Conservation (phyloP, 495 filamentous ascomycete species). For the Hypoxylon lienhwacheense region DNA sequence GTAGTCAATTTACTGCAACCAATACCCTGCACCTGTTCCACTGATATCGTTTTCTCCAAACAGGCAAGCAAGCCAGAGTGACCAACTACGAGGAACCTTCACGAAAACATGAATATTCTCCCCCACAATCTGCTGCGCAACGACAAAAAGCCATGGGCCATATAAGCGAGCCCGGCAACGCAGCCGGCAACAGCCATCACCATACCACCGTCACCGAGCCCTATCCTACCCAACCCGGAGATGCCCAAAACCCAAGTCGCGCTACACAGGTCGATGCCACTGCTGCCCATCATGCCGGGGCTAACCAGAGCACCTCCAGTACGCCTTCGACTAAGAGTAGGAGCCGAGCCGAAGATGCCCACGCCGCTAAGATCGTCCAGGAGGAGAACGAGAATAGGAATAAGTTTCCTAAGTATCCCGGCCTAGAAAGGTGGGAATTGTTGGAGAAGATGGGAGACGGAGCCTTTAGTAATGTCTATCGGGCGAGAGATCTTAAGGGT, state of each 20-base stretch:
- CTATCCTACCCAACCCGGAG: slow-evolving; percentile 61
- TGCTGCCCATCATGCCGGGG: slow-evolving; percentile 56
- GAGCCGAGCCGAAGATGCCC: slow-evolving; percentile 60
- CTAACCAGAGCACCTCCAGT: slow-evolving; percentile 36
- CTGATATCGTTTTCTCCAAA: slow-evolving; percentile 38
- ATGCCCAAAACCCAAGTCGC: slow-evolving; percentile 57
- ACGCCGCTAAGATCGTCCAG: slow-evolving; percentile 80
- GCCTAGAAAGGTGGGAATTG: slow-evolving; percentile 85
- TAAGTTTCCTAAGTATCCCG: slow-evolving; percentile 89
- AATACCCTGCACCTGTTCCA: slow-evolving; percentile 18
- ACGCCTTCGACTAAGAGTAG: slow-evolving; percentile 39
- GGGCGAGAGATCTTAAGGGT: slow-evolving; percentile 71
- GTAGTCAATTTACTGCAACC: slow-evolving; percentile 1
- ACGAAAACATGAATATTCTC: slow-evolving; percentile 58
- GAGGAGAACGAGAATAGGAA: slow-evolving; percentile 84
- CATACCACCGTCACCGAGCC: slow-evolving; percentile 44
- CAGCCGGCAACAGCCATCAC: slow-evolving; percentile 47
- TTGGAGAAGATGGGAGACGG: slow-evolving; percentile 99
- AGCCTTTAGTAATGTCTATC: slow-evolving; percentile 98
- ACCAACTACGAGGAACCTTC: slow-evolving; percentile 60
- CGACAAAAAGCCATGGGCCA: slow-evolving; percentile 50
- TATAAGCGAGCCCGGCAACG: slow-evolving; percentile 52
- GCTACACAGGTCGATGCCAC: slow-evolving; percentile 65
- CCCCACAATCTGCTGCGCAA: slow-evolving; percentile 47
- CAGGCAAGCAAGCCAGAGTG: slow-evolving; percentile 81